These are phyloP conservation scores for Mrakia gelida DNA, from an alignment of 768 basidiomycete species.

Conservation along the genomic window DNA sequence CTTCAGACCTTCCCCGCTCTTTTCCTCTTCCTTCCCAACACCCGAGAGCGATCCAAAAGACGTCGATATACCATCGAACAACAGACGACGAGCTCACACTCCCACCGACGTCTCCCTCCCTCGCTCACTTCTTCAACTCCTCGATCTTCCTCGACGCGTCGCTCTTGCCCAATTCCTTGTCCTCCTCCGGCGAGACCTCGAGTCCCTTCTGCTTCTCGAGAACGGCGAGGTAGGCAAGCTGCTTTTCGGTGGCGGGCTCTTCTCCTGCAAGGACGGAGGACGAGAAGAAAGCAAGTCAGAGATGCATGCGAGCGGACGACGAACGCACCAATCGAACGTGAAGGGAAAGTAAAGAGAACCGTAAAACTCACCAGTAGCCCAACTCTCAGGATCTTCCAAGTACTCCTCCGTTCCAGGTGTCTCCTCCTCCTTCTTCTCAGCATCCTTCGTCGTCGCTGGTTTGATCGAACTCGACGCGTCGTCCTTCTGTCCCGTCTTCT, in stretches of 20 bases:
- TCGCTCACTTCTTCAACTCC: conserved; percentile 35
- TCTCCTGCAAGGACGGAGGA: conserved; percentile 30
- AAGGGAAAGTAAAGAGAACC: not conserved
- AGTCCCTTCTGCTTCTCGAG: conserved; percentile 43
- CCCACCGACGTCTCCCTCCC: no score
- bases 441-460: not conserved
- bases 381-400: conserved; percentile 44
- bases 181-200: conserved; percentile 28
- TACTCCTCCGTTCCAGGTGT: conserved; percentile 33
- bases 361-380: conserved; percentile 39
- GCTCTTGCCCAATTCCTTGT: conserved; percentile 38
- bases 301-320: not conserved
- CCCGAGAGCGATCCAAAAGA: no score
- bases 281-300: not conserved
- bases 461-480: not conserved
- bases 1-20: no score
- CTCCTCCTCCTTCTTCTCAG: conserved; percentile 27
- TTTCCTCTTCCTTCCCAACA: no score
- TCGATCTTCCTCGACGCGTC: conserved; percentile 44
- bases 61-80: no score
- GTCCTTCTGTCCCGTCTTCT: not conserved
- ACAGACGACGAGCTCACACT: no score
- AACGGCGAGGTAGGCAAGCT: conserved; percentile 43
- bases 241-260: conserved; percentile 44
- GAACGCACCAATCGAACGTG: no score